A percentile compares a stretch with the other conserved stretches of the same genome.
phyloP scores from a whole-genome alignment of 2,329 filamentous ascomycete species.

The Colletotrichum destructivum region DNA sequence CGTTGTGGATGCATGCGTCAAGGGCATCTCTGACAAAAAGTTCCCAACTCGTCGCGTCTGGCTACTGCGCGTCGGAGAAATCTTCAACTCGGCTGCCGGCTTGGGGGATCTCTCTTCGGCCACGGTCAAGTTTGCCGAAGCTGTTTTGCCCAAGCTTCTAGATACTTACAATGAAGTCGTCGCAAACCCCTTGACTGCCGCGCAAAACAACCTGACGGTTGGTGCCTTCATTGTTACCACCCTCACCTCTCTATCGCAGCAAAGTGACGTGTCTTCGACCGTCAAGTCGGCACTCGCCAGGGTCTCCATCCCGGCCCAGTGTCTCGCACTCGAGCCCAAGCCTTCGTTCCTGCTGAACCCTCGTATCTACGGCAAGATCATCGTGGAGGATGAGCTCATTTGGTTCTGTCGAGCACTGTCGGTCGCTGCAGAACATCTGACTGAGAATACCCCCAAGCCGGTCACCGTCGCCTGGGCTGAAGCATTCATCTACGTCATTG shows the following conservation, averaged over 20 bases:
- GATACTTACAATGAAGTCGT: conserved; percentile 84
- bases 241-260: conserved; percentile 69
- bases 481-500: conserved; percentile 84
- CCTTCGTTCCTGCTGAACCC: conserved; percentile 89
- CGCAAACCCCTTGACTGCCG: conserved; percentile 82
- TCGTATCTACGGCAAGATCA: conserved; percentile 86
- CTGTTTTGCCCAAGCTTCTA: conserved; percentile 69
- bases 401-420: conserved; percentile 83
- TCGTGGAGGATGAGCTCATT: conserved; percentile 79
- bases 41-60: conserved; percentile 83
- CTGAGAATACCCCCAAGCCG: conserved; percentile 61
- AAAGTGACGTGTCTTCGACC: conserved; percentile 68
- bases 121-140: conserved; percentile 67
- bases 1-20: conserved; percentile 79
- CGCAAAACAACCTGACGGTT: conserved; percentile 86
- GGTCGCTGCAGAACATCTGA: conserved; percentile 70
- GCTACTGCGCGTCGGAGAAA: conserved; percentile 81
- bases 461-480: conserved; percentile 85
- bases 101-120: conserved; percentile 45
- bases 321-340: conserved; percentile 81
- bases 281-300: conserved; percentile 65
- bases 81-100: conserved; percentile 68
- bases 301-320: conserved; percentile 74
- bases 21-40: conserved; percentile 90
- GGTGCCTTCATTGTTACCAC: conserved; percentile 82